Evolutionary conservation across 1,284 basidiomycete genomes (phyloP).

Genomic region (Austroboletus niveus): DNA sequence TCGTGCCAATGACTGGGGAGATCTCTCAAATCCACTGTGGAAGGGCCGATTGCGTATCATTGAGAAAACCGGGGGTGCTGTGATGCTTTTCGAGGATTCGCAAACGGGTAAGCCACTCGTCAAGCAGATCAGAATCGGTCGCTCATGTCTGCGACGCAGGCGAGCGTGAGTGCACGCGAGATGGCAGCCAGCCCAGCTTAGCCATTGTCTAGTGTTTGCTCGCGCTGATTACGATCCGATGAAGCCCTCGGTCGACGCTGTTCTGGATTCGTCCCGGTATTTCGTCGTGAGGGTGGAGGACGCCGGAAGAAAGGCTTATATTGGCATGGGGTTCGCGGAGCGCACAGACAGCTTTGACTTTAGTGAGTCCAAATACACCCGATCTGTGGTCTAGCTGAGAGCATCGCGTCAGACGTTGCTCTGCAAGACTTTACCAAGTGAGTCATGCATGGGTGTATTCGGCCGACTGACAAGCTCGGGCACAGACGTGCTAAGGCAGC

Average conservation of each 20-base stretch:
- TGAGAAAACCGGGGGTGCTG: slow-evolving; percentile 62
- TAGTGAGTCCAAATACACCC: slow-evolving; percentile 49
- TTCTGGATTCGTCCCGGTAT: slow-evolving; percentile 94
- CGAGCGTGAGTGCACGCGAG: slow-evolving; percentile 49
- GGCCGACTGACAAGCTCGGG: not conserved
- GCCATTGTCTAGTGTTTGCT: slow-evolving; percentile 71
- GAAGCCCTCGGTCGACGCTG: slow-evolving; percentile 87
- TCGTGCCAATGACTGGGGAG: slow-evolving; percentile 83
- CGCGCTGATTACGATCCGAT: slow-evolving; percentile 83
- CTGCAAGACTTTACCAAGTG: slow-evolving; percentile 95
- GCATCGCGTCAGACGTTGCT: slow-evolving; percentile 71
- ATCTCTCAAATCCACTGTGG: slow-evolving; percentile 81
- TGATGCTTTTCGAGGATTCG: slow-evolving; percentile 73
- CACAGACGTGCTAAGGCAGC: slow-evolving; percentile 60
- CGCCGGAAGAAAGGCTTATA: slow-evolving; percentile 82
- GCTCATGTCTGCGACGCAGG: slow-evolving; percentile 38
- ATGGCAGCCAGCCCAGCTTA: slow-evolving; percentile 10
- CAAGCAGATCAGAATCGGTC: not conserved
- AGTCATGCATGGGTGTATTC: slow-evolving; percentile 9
- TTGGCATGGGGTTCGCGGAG: slow-evolving; percentile 93
- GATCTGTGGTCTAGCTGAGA: slow-evolving; percentile 1
- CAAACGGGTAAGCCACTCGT: slow-evolving; percentile 55
- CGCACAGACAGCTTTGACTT: slow-evolving; percentile 93
- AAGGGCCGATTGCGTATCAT: slow-evolving; percentile 86
- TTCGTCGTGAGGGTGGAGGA: slow-evolving; percentile 94